Base-by-base conservation (phyloP, 192 early-diverging fungal genomes). In the Mortierella claussenii region DNA sequence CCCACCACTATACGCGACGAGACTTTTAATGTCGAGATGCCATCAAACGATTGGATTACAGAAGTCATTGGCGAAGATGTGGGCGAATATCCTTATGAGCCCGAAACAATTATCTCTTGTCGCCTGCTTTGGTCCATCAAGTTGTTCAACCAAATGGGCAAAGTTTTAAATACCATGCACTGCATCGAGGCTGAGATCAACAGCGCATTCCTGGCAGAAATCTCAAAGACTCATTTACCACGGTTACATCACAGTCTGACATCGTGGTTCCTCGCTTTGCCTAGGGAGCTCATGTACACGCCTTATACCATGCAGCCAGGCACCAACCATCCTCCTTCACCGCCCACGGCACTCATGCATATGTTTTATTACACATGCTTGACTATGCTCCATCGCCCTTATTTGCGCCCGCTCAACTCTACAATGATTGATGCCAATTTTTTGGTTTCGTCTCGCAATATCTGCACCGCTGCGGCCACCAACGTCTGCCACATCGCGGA, bases 301-400 rank as follows among this genome's bases (percentile, higher is more conserved):
- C 66, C 66, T 4, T 68, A 68, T 23, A 59, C 66, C 30, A 59
- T 59, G 66, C 52, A 48, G 37, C 80, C 79, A 15, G 49, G 53
- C 24, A 47, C 58, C 20, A 59, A 69, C 56, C 47, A 67, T 20
- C 59, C 64, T 40, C 50, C 58, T 15, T 57, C 69, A 7, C 47
- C 79, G 0, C 34, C 69, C 0, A 74, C 69, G 21, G 47, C 71
- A 1, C 27, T 53, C 18, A 42, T 80, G 48, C 86, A 87, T 36
- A 82, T 83, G 69, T 47, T 83, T 30, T 87, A 87, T 47, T 82
- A 85, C 37, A 85, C 83, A 1, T 67, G 68, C 34, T 48, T 87
- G 36, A 87, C 82, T 20, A 63, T 87, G 44, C 47, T 87, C 9
- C 86, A 87, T 40, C 74, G 83, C 15, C 81, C 86, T 1, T 87